phyloP scores from a whole-genome alignment of 768 basidiomycete species.

The Harrya chromipes region DNA sequence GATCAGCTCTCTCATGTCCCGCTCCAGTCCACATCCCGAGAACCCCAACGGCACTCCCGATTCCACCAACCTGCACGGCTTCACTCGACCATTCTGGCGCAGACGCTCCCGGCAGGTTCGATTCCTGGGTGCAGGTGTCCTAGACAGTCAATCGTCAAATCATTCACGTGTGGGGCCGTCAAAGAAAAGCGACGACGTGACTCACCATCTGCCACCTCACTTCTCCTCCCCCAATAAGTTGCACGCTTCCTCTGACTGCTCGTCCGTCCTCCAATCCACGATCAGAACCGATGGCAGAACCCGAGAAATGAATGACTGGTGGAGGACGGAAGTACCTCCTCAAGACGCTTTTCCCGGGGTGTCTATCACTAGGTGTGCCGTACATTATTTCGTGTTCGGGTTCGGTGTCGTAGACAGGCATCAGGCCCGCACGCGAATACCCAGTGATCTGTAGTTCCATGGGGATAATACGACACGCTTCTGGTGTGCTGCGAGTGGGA shows the following conservation, averaged over 20 bases:
- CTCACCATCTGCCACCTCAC: constrained; percentile 53
- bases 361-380: constrained; percentile 7
- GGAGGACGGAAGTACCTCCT: constrained; percentile 31
- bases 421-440: constrained; percentile 31
- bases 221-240: constrained; percentile 47
- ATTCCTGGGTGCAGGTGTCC: constrained; percentile 30
- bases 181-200: neutral
- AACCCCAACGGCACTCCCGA: constrained; percentile 50
- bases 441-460: constrained; percentile 43
- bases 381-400: constrained; percentile 6
- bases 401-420: constrained; percentile 17
- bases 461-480: constrained; percentile 53
- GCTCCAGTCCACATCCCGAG: constrained; percentile 58
- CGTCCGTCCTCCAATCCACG: constrained; percentile 32
- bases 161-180: neutral
- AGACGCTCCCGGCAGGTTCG: constrained; percentile 30
- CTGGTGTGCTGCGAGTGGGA: constrained; percentile 31
- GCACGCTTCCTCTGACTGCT: constrained; percentile 41
- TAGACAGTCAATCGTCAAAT: constrained; percentile 3
- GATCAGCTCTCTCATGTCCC: constrained; percentile 41
- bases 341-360: constrained; percentile 9
- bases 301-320: constrained; percentile 51
- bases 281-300: constrained; percentile 42
- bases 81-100: constrained; percentile 51
- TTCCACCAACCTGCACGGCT: constrained; percentile 54